These are phyloP conservation scores for Bipolaris bicolor DNA, from an alignment of 2,329 filamentous ascomycete genomes.

Conservation along the genomic window DNA sequence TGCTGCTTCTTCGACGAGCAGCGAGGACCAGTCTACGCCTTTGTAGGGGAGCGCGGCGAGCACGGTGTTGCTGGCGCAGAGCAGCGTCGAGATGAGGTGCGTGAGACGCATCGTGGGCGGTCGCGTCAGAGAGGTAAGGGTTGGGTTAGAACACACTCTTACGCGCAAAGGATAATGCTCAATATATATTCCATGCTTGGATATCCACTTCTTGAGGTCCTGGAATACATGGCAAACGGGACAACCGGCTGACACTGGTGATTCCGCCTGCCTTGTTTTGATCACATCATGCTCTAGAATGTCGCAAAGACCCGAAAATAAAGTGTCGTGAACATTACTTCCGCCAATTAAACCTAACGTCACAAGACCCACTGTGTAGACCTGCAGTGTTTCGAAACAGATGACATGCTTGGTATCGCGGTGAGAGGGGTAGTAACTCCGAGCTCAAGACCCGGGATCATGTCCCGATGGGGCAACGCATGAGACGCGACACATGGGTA, in stretches of 20 bases:
- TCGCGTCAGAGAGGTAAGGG: not conserved
- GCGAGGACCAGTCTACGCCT: constrained; percentile 74
- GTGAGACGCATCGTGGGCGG: constrained; percentile 36
- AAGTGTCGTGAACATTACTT: constrained; percentile 4
- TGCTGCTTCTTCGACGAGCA: constrained; percentile 65
- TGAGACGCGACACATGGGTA: not conserved
- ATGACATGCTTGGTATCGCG: constrained; percentile 4
- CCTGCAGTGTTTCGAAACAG: constrained; percentile 13
- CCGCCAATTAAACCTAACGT: constrained; percentile 12
- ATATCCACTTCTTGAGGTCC: not conserved
- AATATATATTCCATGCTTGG: not conserved
- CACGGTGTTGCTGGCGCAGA: constrained; percentile 32
- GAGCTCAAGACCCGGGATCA: not conserved
- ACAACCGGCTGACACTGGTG: not conserved
- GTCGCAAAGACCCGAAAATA: constrained; percentile 1
- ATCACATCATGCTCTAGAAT: not conserved
- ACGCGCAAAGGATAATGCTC: not conserved
- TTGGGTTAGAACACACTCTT: not conserved
- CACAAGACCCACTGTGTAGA: constrained; percentile 1
- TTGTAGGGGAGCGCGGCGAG: constrained; percentile 64
- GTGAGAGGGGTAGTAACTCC: not conserved
- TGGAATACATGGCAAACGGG: constrained; percentile 3
- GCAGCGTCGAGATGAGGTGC: constrained; percentile 20
- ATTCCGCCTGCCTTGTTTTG: constrained; percentile 1
- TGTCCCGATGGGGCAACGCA: not conserved